Evolutionary conservation across 1,284 basidiomycete genomes (phyloP), one percentile per base, ranked within the genome.

Genomic region (Exsudoporus floridanus): DNA sequence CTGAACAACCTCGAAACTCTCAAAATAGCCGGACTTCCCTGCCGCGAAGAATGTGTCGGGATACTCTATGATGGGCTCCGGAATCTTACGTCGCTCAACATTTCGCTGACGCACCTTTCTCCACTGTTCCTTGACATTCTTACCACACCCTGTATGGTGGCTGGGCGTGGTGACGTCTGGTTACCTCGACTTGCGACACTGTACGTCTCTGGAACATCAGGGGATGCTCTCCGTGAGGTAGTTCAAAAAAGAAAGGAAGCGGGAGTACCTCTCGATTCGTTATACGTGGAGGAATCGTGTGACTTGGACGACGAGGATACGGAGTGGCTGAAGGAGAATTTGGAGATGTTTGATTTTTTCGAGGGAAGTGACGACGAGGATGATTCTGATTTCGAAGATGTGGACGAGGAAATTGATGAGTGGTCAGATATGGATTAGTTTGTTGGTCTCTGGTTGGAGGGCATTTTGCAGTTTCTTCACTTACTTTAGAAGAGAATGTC

Each of bases 331-430:
- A 72, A 62, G 36, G 65, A 66, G 6, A 69, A 81, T 54, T 38
- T 83, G 49, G 73, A 78, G 50, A 67, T 64, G 28, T 70, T 85
- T 16, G 77, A 76, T 9, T 75, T 72, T 52, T 83, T 79, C 51
- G 76, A 77, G 54, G 73, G 75, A 16, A 77, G 77, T 53, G 74
- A 73, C 27, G 76, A 53, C 49, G 76, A 76, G 54, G 72, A 74
- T n/a, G 7, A 64, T 10, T 51, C 57, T 7, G 54, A 57, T 12
- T 62, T 57, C 5, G 64, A 54, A 0, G 67, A 63, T 39, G 18
- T 39, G 21, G 43, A 58, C 2, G 59, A 60, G 34, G 69, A 65
- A 3, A 44, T 31, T 1, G 57, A 54, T 21, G 58, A 52, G 12
- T 62, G 60, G 60, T 56, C 57, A 7, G 54, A 62, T 21, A 19